Conservation (phyloP, 129 eudicot species). For the Oenanthe sinensis region DNA sequence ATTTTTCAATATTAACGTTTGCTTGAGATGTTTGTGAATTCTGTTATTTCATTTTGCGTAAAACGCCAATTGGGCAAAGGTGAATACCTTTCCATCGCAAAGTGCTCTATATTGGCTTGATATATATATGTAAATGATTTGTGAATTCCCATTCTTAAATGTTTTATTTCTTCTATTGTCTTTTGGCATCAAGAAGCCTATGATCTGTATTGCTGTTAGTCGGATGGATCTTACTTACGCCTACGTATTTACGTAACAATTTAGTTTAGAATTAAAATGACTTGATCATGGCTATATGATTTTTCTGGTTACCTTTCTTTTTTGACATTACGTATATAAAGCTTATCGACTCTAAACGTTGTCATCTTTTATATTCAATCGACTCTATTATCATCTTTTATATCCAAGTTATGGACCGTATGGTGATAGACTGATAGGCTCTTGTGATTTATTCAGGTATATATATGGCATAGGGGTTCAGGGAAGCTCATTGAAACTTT, state of each 20-base stretch:
- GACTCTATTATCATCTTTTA: background rate
- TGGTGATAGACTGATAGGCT: background rate
- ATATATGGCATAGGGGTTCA: slow-evolving; percentile 80
- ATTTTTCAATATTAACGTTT: background rate
- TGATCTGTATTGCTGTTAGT: background rate
- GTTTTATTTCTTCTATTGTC: background rate
- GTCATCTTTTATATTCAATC: too few species aligned
- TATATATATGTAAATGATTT: background rate
- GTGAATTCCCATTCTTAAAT: background rate
- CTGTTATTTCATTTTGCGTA: background rate
- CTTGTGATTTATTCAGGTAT: slow-evolving; percentile 44
- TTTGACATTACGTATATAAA: background rate
- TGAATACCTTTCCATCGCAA: background rate
- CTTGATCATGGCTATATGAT: background rate
- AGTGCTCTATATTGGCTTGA: background rate
- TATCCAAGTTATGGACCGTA: background rate
- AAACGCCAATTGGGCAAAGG: background rate
- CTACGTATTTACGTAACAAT: background rate
- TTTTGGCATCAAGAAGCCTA: background rate
- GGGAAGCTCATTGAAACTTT: slow-evolving; percentile 58
- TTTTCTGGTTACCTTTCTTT: background rate
- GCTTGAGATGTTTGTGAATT: slow-evolving; percentile 1
- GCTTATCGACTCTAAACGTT: background rate
- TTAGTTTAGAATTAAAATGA: background rate
- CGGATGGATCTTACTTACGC: background rate